phyloP scores from a whole-genome alignment of 371 early-diverging fungal genomes.

The Choanephora cucurbitarum region DNA sequence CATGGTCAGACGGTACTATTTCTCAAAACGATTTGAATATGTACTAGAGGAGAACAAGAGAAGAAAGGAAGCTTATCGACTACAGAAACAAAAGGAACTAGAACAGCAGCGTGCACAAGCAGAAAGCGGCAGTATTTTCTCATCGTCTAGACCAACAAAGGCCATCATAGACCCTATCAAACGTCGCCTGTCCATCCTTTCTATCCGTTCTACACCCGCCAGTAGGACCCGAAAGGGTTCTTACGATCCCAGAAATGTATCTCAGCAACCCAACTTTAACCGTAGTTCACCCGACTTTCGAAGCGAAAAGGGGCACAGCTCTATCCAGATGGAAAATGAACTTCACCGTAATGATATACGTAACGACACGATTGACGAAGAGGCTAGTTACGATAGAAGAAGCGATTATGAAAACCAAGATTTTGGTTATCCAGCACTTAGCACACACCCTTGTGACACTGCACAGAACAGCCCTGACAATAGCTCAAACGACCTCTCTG shows the following conservation, averaged over 20 bases:
- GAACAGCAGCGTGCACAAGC: not conserved
- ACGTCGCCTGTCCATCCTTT: conserved; percentile 31
- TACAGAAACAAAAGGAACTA: conserved; percentile 11
- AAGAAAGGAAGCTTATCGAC: conserved; percentile 27
- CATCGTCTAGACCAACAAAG: not conserved
- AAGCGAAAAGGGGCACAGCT: conserved; percentile 3
- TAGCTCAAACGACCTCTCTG: not conserved
- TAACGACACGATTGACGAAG: conserved; percentile 1
- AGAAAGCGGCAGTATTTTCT: not conserved
- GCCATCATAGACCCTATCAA: conserved; percentile 18
- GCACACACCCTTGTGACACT: not conserved
- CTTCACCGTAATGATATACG: too few species aligned
- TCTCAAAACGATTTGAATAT: conserved; percentile 39
- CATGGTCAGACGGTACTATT: conserved; percentile 41
- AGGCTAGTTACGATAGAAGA: not conserved
- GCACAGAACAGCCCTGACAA: not conserved
- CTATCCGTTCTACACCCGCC: conserved; percentile 25
- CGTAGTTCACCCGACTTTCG: not conserved
- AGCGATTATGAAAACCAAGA: not conserved
- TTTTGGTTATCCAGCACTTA: not conserved
- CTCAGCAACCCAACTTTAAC: conserved; percentile 1
- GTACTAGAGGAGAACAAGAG: conserved; percentile 31
- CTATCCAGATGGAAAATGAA: not conserved
- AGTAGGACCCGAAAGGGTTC: conserved; percentile 3
- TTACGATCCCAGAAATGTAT: not conserved